A percentile compares a stretch with the other conserved stretches of the same genome.
phyloP scores from a whole-genome alignment of 192 early-diverging fungal species.

The Umbelopsis isabellina region DNA sequence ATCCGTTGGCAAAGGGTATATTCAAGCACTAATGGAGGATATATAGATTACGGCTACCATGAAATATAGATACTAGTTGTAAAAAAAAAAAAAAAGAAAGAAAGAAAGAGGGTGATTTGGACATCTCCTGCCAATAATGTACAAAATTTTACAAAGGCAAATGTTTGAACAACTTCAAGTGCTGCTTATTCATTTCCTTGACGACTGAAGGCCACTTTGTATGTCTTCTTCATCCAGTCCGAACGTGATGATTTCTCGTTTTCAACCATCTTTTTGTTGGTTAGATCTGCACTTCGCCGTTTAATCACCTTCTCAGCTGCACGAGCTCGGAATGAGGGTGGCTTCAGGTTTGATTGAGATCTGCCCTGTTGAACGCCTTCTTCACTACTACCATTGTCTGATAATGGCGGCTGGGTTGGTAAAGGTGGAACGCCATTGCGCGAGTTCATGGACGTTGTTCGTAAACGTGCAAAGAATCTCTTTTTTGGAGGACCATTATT shows the following conservation, averaged over 20 bases:
- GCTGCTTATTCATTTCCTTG: constrained; percentile 1
- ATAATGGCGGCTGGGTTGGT: not conserved
- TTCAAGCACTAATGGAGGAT: constrained; percentile 3
- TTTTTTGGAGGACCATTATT: not conserved
- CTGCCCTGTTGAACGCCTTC: not conserved
- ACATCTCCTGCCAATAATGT: constrained; percentile 8
- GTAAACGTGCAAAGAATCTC: constrained; percentile 11
- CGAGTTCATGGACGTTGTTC: constrained; percentile 9
- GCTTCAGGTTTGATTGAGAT: not conserved
- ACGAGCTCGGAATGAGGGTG: constrained; percentile 5
- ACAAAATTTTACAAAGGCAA: not conserved
- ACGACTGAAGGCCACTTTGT: constrained; percentile 4
- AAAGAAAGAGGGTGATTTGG: not conserved
- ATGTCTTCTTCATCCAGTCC: constrained; percentile 14
- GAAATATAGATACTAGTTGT: not conserved
- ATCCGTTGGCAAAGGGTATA: constrained; percentile 13
- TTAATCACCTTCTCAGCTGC: constrained; percentile 16
- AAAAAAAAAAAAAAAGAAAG: not conserved
- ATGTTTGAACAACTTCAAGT: not conserved
- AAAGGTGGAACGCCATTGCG: not conserved
- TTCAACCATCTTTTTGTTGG: not conserved
- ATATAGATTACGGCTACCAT: not conserved
- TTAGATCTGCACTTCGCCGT: not conserved
- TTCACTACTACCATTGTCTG: not conserved
- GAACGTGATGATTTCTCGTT: not conserved